These are phyloP conservation scores for Kitagawia praeruptora DNA, from an alignment of 129 eudicot species.

Conservation along the genomic window DNA sequence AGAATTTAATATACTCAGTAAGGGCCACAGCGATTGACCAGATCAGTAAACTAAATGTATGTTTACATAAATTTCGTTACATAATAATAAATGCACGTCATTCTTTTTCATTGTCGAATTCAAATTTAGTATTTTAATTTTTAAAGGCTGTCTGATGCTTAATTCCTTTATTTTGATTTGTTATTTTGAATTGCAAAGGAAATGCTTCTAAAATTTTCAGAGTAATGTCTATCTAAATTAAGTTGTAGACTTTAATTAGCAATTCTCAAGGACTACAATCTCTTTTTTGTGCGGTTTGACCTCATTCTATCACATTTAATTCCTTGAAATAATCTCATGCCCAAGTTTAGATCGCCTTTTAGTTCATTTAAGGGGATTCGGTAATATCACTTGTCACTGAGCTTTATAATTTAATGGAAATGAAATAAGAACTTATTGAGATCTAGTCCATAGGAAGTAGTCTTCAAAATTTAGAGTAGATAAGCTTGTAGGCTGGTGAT, in stretches of 20 bases:
- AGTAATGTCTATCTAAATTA: background rate
- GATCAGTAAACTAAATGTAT: too few relatives aligned
- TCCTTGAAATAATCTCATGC: background rate
- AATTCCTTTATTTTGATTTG: background rate
- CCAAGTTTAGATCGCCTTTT: background rate
- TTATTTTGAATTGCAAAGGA: background rate
- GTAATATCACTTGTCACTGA: background rate
- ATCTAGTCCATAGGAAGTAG: background rate
- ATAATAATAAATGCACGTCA: background rate
- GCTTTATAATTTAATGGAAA: background rate
- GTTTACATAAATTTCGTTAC: background rate
- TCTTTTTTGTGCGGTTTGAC: background rate
- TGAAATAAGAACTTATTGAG: background rate
- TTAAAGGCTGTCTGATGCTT: background rate
- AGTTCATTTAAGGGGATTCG: background rate
- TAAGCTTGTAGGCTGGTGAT: background rate
- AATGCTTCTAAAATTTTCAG: background rate
- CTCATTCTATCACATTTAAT: background rate
- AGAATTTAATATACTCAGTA: too few relatives aligned
- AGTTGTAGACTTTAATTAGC: background rate
- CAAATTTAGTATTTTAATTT: background rate
- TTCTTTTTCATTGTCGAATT: background rate
- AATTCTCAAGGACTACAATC: background rate
- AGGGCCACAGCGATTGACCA: too few relatives aligned
- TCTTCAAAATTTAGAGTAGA: background rate